phyloP scores from a whole-genome alignment of 2,329 filamentous ascomycete species.

The Aspergillus sp. region DNA sequence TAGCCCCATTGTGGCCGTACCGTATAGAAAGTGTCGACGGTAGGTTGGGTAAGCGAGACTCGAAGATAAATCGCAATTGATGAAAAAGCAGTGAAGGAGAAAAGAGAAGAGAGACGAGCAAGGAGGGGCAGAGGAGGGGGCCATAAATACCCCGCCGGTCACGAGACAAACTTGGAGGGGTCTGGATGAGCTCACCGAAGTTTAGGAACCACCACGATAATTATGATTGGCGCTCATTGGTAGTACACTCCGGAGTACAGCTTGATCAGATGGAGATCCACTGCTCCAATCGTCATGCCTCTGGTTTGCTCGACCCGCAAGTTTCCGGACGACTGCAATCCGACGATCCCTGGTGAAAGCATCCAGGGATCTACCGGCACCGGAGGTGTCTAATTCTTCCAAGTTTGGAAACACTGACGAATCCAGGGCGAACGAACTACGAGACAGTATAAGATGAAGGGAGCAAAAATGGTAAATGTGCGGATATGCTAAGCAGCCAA shows the following conservation, averaged over 20 bases:
- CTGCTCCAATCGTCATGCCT: not conserved
- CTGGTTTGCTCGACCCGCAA: constrained; percentile 1
- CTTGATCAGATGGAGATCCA: not conserved
- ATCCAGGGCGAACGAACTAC: too few relatives aligned
- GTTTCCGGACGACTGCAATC: constrained; percentile 16
- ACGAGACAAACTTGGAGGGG: constrained; percentile 17
- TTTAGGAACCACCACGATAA: constrained; percentile 11
- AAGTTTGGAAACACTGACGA: not conserved
- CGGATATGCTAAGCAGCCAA: not conserved
- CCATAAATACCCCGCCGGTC: constrained; percentile 14
- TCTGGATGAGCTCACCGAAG: constrained; percentile 19
- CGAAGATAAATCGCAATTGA: not conserved
- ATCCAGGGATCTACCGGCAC: not conserved
- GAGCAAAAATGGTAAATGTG: constrained; percentile 5
- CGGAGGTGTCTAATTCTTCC: not conserved
- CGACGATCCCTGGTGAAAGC: not conserved
- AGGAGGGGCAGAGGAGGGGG: constrained; percentile 23
- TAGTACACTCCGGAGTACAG: not conserved
- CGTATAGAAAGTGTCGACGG: constrained; percentile 20
- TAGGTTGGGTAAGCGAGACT: not conserved
- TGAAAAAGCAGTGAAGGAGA: constrained; percentile 2
- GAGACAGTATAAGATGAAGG: not conserved
- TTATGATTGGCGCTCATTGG: constrained; percentile 15
- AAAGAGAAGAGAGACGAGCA: constrained; percentile 9
- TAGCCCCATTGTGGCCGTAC: constrained; percentile 39